Evolutionary conservation across 2,329 filamentous ascomycete species (phyloP).

Genomic region (Alternaria consortialis): DNA sequence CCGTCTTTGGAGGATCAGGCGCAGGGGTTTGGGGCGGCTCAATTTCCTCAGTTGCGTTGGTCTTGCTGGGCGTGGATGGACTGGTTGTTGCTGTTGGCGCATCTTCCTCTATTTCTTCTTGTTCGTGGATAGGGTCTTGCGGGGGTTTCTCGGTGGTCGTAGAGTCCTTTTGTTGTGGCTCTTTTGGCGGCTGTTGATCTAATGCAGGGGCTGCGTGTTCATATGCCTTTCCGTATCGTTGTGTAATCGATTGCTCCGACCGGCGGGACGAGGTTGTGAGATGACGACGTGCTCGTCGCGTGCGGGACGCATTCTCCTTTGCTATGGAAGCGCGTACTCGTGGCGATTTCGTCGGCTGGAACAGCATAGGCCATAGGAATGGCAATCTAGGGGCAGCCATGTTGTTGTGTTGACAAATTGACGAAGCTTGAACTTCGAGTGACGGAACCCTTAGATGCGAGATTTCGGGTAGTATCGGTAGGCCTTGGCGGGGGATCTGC

Average conservation of each 20-base stretch:
- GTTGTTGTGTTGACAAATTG: conserved; percentile 11
- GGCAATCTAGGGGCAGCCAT: conserved; percentile 58
- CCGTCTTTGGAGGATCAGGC: conserved; percentile 34
- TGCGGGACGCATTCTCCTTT: conserved; percentile 15
- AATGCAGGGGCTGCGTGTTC: conserved; percentile 54
- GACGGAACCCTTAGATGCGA: conserved; percentile 12
- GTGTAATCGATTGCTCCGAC: conserved; percentile 41
- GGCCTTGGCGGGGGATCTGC: conserved; percentile 23
- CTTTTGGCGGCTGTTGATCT: conserved; percentile 19
- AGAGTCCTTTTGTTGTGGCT: conserved; percentile 11
- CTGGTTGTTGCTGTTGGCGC: conserved; percentile 25
- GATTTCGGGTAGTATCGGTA: conserved; percentile 20
- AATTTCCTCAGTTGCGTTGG: conserved; percentile 23
- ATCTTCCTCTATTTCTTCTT: conserved; percentile 40
- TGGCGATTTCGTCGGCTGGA: conserved; percentile 40
- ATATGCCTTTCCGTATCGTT: conserved; percentile 60
- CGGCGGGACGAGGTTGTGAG: conserved; percentile 45
- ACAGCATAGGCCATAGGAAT: conserved; percentile 59
- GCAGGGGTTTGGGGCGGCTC: conserved; percentile 15
- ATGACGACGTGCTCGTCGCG: conserved; percentile 26
- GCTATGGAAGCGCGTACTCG: conserved; percentile 28
- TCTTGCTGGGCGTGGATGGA: conserved; percentile 23
- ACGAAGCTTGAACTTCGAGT: conserved; percentile 4
- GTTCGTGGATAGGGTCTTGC: conserved; percentile 23
- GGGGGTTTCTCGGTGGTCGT: conserved; percentile 12